These are phyloP conservation scores for Lunularia cruciata DNA, from an alignment of 225 moss, liverwort and hornwort species.

Conservation along the genomic window DNA sequence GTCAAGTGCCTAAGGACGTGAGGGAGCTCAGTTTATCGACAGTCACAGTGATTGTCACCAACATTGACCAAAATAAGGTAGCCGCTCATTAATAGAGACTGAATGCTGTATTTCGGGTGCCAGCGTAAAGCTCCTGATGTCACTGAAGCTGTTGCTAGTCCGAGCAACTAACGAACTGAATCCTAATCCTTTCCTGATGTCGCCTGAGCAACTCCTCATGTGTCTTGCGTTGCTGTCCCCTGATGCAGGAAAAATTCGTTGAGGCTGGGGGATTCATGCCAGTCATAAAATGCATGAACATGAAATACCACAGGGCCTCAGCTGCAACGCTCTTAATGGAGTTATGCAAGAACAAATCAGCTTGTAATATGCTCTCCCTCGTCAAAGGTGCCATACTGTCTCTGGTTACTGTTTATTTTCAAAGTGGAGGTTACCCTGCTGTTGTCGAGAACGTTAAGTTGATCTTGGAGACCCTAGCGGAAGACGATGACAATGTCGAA, in stretches of 20 bases:
- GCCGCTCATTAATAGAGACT: too few relatives aligned
- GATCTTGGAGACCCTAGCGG: conserved; percentile 28
- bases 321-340: conserved; percentile 35
- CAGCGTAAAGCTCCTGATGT: too few relatives aligned
- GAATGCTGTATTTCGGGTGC: too few relatives aligned
- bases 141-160: too few relatives aligned
- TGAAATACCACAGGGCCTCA: conserved; percentile 25
- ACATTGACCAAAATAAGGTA: conserved; percentile 10
- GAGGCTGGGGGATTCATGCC: conserved; percentile 40
- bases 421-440: conserved; percentile 15
- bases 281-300: conserved; percentile 31
- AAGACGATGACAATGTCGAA: conserved; percentile 30
- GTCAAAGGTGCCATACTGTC: conserved; percentile 32
- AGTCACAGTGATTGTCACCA: background rate
- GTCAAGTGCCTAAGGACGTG: conserved; percentile 11
- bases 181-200: background rate
- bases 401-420: conserved; percentile 33
- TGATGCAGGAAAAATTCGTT: conserved; percentile 28
- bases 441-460: conserved; percentile 19
- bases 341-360: conserved; percentile 15
- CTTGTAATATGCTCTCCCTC: conserved; percentile 25
- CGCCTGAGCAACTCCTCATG: background rate
- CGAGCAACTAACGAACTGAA: too few relatives aligned
- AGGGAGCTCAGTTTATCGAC: conserved; percentile 33
- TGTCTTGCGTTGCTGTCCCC: background rate